These are phyloP conservation scores for Asterophora parasitica DNA, from an alignment of 768 basidiomycete genomes.

Conservation along the genomic window DNA sequence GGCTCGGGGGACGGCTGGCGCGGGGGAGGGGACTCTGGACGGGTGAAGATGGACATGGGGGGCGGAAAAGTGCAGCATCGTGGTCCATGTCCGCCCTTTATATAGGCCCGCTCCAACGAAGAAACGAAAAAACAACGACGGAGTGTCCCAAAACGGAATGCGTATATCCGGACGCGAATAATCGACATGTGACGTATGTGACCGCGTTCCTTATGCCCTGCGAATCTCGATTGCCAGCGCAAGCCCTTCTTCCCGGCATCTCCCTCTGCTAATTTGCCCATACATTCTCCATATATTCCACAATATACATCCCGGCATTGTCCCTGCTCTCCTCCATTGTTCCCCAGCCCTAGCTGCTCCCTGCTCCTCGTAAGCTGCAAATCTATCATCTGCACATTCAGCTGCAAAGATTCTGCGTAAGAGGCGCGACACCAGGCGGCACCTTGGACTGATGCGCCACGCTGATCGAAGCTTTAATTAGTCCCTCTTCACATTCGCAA, in stretches of 20 bases:
- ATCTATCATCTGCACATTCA: too few species aligned
- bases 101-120: neutral
- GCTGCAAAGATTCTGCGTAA: neutral
- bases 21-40: constrained; percentile 53
- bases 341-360: too few species aligned
- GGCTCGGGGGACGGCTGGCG: constrained; percentile 53
- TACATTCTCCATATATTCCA: too few species aligned
- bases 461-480: constrained; percentile 5
- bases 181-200: constrained; percentile 1
- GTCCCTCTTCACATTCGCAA: too few species aligned
- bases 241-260: too few species aligned
- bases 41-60: constrained; percentile 32
- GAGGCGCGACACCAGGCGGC: neutral
- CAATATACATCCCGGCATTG: too few species aligned
- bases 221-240: too few species aligned
- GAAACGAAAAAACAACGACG: constrained; percentile 3
- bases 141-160: neutral
- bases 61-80: neutral
- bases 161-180: neutral
- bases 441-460: constrained; percentile 5
- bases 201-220: neutral
- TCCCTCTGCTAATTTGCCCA: too few species aligned
- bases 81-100: neutral
- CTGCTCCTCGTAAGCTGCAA: too few species aligned
- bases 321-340: too few species aligned